Percentiles rank a stretch among this genome's conserved stretches.
Conservation (phyloP, 2,329 filamentous ascomycete species). For the Neofusicoccum parvum region DNA sequence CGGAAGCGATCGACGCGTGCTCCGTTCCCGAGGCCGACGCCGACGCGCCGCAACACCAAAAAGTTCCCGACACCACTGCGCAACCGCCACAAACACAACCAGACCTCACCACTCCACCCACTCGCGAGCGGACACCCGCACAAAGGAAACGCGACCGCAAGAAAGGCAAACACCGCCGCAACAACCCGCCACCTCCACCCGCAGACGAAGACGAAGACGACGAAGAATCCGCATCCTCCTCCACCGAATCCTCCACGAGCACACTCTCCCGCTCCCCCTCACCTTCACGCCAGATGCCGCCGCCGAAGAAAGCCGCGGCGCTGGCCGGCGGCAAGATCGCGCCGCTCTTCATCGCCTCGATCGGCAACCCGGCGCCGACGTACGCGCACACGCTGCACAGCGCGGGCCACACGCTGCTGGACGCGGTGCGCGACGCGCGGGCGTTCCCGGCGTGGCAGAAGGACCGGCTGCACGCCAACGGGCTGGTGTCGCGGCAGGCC, state of each 20-base stretch:
- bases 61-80: neutral
- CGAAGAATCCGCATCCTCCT: neutral
- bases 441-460: conserved; percentile 43
- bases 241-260: neutral
- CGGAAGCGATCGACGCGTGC: conserved; percentile 5
- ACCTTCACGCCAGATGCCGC: neutral
- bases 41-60: conserved; percentile 18
- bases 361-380: conserved; percentile 74
- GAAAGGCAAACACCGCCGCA: neutral
- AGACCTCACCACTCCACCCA: neutral
- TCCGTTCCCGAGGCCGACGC: neutral
- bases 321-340: conserved; percentile 29
- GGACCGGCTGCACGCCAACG: conserved; percentile 30
- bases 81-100: neutral
- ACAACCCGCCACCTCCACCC: neutral
- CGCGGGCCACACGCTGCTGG: conserved; percentile 79
- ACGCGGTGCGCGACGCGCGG: conserved; percentile 42
- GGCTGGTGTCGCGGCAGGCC: conserved; percentile 29
- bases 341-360: conserved; percentile 75
- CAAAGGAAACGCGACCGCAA: neutral
- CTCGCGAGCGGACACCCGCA: neutral
- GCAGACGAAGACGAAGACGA: neutral
- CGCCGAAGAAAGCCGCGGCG: neutral
- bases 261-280: neutral
- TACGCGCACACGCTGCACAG: conserved; percentile 83